Conservation (phyloP, 1,139 yeast species). For the Taiozyma sp. region DNA sequence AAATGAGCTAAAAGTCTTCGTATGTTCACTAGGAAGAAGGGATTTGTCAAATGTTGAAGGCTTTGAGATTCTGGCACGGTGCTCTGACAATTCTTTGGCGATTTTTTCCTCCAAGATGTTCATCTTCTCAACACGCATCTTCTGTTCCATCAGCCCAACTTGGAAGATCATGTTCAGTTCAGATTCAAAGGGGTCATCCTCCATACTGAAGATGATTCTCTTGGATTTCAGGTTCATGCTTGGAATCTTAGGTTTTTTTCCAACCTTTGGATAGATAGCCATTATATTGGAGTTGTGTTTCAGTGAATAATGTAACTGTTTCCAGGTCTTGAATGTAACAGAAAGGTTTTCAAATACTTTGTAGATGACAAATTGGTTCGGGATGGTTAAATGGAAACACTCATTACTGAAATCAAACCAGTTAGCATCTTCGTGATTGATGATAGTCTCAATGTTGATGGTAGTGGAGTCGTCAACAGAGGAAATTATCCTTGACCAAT, state of each 20-base stretch:
- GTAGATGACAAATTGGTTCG: constrained; percentile 50
- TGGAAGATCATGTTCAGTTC: constrained; percentile 72
- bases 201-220: constrained; percentile 45
- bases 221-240: constrained; percentile 40
- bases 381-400: constrained; percentile 33
- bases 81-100: constrained; percentile 15
- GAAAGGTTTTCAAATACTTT: constrained; percentile 58
- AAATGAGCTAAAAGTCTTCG: constrained; percentile 2
- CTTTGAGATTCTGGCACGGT: constrained; percentile 1
- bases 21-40: background rate
- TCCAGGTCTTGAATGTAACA: constrained; percentile 45
- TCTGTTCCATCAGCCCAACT: constrained; percentile 69
- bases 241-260: constrained; percentile 41
- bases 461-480: constrained; percentile 34
- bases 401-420: constrained; percentile 32
- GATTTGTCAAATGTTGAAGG: constrained; percentile 2
- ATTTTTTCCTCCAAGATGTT: constrained; percentile 42
- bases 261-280: constrained; percentile 32
- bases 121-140: constrained; percentile 53
- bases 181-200: constrained; percentile 88
- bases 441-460: constrained; percentile 24
- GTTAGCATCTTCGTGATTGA: constrained; percentile 24
- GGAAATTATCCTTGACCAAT: constrained; percentile 45
- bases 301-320: constrained; percentile 46
- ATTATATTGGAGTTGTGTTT: constrained; percentile 32